phyloP scores from a whole-genome alignment of 139 green algal genomes.

The Closterium sp. region DNA sequence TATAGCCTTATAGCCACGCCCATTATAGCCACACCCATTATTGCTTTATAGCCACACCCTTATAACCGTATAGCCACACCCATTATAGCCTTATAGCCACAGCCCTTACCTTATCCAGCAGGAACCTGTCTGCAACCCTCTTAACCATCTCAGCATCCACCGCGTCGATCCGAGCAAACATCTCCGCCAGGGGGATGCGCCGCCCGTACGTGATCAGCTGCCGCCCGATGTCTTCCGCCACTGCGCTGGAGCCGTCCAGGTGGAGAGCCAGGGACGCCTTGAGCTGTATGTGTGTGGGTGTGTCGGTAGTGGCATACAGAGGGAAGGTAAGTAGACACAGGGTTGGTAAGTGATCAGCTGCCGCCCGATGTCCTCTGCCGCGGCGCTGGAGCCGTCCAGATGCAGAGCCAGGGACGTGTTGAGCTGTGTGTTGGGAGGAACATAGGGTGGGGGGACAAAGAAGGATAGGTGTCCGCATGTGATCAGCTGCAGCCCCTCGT shows the following conservation, averaged over 20 bases:
- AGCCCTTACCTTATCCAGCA: slow-evolving; percentile 71
- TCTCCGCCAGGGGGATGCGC: slow-evolving; percentile 87
- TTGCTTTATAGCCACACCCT: too few species aligned
- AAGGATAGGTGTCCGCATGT: slow-evolving; percentile 89
- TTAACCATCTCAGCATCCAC: slow-evolving; percentile 79
- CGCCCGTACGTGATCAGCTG: slow-evolving; percentile 91
- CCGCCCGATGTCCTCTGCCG: slow-evolving; percentile 84
- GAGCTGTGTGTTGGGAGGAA: slow-evolving; percentile 59
- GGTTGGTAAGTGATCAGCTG: slow-evolving; percentile 93
- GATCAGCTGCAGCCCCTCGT: slow-evolving; percentile 82
- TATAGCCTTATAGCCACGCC: too few species aligned
- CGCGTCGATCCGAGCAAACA: slow-evolving; percentile 92
- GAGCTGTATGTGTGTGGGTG: too few species aligned
- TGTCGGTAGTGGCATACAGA: too few species aligned
- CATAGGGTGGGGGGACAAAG: slow-evolving; percentile 35
- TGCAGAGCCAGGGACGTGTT: slow-evolving; percentile 77
- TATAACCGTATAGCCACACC: slow-evolving; percentile 80
- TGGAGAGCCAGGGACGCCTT: slow-evolving; percentile 78
- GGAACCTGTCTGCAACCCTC: slow-evolving; percentile 76
- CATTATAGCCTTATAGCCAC: too few species aligned
- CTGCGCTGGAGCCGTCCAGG: slow-evolving; percentile 63
- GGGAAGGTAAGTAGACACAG: slow-evolving; percentile 81
- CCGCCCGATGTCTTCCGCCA: slow-evolving; percentile 82
- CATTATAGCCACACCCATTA: too few species aligned
- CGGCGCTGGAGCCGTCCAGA: slow-evolving; percentile 63